These are phyloP conservation scores for Penicillium pancosmium DNA, from an alignment of 495 filamentous ascomycete species.

Conservation along the genomic window DNA sequence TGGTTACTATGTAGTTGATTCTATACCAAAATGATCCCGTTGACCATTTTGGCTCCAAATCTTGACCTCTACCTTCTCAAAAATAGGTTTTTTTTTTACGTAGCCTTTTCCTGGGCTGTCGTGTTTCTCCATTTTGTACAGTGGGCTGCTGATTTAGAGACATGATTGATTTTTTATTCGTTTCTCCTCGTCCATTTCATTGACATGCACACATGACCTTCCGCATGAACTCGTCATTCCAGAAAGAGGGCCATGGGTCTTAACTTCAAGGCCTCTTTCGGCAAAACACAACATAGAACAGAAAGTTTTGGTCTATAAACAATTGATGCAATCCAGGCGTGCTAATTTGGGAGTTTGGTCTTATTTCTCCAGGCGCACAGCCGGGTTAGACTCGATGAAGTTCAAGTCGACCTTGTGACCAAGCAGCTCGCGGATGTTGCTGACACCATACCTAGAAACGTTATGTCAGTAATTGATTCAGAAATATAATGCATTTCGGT, in stretches of 20 bases:
- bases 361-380: conserved; percentile 72
- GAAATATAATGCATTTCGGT: neutral
- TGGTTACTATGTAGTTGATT: no score
- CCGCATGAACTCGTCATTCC: conserved; percentile 32
- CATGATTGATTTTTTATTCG: conserved; percentile 25
- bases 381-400: conserved; percentile 81
- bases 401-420: conserved; percentile 84
- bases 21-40: no score
- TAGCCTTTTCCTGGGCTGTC: neutral
- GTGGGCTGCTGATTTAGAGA: neutral
- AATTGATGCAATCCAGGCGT: conserved; percentile 15
- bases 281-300: conserved; percentile 28
- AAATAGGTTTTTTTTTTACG: neutral
- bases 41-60: no score
- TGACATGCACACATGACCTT: conserved; percentile 32
- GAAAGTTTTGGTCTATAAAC: conserved; percentile 28
- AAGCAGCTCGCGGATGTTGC: conserved; percentile 81
- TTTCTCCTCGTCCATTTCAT: conserved; percentile 27
- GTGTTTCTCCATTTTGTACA: neutral
- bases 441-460: conserved; percentile 65
- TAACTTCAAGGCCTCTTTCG: conserved; percentile 10
- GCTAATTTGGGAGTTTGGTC: conserved; percentile 2
- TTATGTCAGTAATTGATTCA: neutral
- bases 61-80: neutral
- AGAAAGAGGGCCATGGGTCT: conserved; percentile 4